Base-by-base conservation (phyloP, 192 early-diverging fungal species). In the Funneliformis mosseae region DNA sequence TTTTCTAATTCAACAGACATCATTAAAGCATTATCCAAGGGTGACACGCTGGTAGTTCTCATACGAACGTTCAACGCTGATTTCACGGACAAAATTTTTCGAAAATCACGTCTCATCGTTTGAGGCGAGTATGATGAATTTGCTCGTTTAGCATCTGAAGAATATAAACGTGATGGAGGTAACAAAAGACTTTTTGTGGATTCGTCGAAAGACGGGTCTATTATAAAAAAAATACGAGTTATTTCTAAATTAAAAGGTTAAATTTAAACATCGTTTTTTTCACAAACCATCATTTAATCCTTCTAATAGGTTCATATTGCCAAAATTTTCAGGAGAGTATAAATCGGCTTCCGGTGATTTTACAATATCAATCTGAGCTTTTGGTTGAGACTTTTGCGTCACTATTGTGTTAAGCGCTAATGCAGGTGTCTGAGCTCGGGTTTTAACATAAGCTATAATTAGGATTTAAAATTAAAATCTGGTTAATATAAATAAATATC, bases 1-100 rank as follows among this genome's bases (percentile, higher is more conserved):
- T 91, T 91, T 77, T 91, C 90, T 16, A 91, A 73, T 62, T 91
- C 90, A 11, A 91, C 88, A 0, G 90, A 91, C 90, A 91, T 91
- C 86, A 89, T 91, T 48, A 91, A 79, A 9, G 83, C 85, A 64
- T 89, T 88, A 45, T 91, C 90, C 42, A 84, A 84, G 12, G 88
- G 85, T 7, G 88, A 89, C 4, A 87, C 88, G 41, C 87, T 87
- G 9, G 90, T 91, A 2, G 90, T 89, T n/a, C 88, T 69, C 88
- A 91, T 91, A 70, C 88, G 83, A 5, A 91, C 88, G 67, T 84
- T 88, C 7, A 91, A 45, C 7, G 87, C 88, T 5, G 90, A 88
- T 16, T 88, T 84, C 8, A 89, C 81, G 0, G 87, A 86, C n/a
- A 89, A 76, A 1, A 83, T 81, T 43, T 86, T 85, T 23, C 83